Conservation (phyloP, 2,329 filamentous ascomycete species). For the Microdochium trichocladiopsis region DNA sequence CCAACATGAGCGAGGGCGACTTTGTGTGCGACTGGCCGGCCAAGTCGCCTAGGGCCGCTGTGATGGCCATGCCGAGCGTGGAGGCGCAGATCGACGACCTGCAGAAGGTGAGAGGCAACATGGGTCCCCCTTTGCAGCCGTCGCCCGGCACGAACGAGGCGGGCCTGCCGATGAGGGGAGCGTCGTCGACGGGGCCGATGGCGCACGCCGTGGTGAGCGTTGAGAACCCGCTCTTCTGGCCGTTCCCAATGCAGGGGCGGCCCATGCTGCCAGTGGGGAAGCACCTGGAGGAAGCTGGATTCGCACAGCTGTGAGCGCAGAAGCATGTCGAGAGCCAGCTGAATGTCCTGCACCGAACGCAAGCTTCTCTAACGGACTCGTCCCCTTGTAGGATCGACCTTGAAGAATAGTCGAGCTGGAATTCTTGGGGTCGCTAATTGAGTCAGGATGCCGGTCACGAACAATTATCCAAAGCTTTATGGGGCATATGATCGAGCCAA, state of each 20-base stretch:
- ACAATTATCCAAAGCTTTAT: not conserved
- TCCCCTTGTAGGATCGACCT: not conserved
- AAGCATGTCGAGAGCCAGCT: not conserved
- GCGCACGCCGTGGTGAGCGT: conserved; percentile 23
- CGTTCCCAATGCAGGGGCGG: conserved; percentile 52
- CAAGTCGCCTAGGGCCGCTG: not conserved
- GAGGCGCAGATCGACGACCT: not conserved
- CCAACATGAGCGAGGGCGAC: conserved; percentile 39
- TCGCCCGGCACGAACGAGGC: not conserved
- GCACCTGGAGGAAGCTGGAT: conserved; percentile 44
- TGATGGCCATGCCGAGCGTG: not conserved
- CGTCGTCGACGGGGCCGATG: conserved; percentile 6
- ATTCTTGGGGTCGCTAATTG: not conserved
- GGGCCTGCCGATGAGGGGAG: not conserved
- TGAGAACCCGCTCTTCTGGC: conserved; percentile 53
- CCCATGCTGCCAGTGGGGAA: conserved; percentile 42
- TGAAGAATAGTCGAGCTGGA: not conserved
- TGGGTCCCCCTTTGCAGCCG: not conserved
- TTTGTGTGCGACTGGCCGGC: conserved; percentile 36
- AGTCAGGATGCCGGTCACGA: not conserved
- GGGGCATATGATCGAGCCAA: not conserved
- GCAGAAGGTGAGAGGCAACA: not conserved
- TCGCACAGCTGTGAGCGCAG: conserved; percentile 19
- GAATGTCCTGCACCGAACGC: not conserved
- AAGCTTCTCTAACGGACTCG: not conserved